Percentiles rank a stretch among this genome's conserved stretches.
These are phyloP conservation scores for Colletotrichum higginsianum DNA, from an alignment of 2,329 filamentous ascomycete genomes.

Conservation along the genomic window DNA sequence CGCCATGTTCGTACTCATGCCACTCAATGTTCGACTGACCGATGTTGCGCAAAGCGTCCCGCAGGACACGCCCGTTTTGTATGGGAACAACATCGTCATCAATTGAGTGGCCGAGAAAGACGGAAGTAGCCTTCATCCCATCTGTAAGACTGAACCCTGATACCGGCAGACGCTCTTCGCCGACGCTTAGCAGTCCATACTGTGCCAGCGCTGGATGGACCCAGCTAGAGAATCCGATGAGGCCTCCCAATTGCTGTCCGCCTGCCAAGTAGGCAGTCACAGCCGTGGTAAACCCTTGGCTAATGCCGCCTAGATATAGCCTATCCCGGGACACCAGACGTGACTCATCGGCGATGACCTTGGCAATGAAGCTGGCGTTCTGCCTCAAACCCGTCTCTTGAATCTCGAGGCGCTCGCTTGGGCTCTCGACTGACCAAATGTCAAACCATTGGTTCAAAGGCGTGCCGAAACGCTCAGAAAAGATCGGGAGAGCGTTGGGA, in stretches of 20 bases:
- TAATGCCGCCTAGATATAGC: slow-evolving; percentile 52
- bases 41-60: slow-evolving; percentile 40
- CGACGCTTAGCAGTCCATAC: no score
- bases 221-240: slow-evolving; percentile 51
- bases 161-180: not conserved
- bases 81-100: slow-evolving; percentile 50
- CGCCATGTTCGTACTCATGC: slow-evolving; percentile 49
- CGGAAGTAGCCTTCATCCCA: slow-evolving; percentile 33
- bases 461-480: slow-evolving; percentile 44
- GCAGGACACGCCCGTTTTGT: slow-evolving; percentile 45
- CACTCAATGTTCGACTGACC: slow-evolving; percentile 44
- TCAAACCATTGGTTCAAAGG: slow-evolving; percentile 52
- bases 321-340: slow-evolving; percentile 41
- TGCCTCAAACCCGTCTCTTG: slow-evolving; percentile 46
- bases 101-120: slow-evolving; percentile 48
- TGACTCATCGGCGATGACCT: slow-evolving; percentile 46
- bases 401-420: slow-evolving; percentile 39
- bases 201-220: not conserved
- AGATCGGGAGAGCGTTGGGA: slow-evolving; percentile 43
- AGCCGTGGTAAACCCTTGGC: slow-evolving; percentile 50
- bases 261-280: slow-evolving; percentile 42
- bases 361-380: slow-evolving; percentile 44
- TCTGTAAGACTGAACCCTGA: not conserved
- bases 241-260: slow-evolving; percentile 44
- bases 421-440: slow-evolving; percentile 43